Conservation (phyloP, 441 rosid species). For the Syzygium malaccense region DNA sequence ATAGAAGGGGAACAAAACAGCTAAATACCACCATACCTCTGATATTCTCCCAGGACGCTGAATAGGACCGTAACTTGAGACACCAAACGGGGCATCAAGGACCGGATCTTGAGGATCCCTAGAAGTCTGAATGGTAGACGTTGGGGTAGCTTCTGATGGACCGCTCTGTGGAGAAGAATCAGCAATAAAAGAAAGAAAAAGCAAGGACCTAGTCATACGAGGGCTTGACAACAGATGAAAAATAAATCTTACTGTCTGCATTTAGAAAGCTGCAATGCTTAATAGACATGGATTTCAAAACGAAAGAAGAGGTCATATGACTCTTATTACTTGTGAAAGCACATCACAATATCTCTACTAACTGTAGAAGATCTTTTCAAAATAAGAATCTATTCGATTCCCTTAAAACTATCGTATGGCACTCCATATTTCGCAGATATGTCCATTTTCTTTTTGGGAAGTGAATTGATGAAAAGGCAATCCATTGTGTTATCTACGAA, state of each 20-base stretch:
- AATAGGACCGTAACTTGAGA: not conserved
- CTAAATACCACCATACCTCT: not conserved
- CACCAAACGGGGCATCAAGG: not conserved
- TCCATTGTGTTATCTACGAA: conserved; percentile 14
- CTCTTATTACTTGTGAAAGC: not conserved
- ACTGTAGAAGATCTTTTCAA: not conserved
- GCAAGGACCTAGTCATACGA: not conserved
- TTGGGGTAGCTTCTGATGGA: not conserved
- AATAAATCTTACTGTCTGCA: not conserved
- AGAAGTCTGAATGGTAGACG: not conserved
- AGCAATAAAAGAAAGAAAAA: not conserved
- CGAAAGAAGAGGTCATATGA: not conserved
- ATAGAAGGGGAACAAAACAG: not conserved
- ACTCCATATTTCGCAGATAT: not conserved
- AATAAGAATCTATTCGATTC: not conserved
- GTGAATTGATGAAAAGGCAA: not conserved
- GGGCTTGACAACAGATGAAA: not conserved
- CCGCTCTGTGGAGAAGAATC: not conserved
- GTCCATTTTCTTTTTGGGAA: not conserved
- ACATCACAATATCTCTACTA: not conserved
- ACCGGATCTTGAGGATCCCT: not conserved
- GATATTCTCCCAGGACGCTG: not conserved
- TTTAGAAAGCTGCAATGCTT: not conserved
- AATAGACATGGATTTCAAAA: not conserved
- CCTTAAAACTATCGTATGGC: not conserved